Percentiles rank a stretch among this genome's conserved stretches.
phyloP scores from a whole-genome alignment of 1,284 basidiomycete genomes.

The Leccinum solheimii region DNA sequence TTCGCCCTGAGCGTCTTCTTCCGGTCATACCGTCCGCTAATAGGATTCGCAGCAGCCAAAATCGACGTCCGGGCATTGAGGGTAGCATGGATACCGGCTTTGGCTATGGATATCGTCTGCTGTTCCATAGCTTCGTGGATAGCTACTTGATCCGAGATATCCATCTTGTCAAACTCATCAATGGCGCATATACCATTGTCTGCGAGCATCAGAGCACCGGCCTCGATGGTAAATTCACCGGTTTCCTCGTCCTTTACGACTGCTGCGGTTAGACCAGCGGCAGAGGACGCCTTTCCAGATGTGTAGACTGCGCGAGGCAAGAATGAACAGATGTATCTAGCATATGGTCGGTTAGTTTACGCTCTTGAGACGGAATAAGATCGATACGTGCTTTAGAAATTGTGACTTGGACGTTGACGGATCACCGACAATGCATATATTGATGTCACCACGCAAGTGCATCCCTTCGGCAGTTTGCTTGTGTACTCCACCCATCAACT shows the following conservation, averaged over 20 bases:
- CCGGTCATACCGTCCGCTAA: conserved; percentile 95
- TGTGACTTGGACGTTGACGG: conserved; percentile 98
- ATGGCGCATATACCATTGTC: conserved; percentile 99
- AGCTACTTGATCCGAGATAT: conserved; percentile 96
- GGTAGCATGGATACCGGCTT: conserved; percentile 98
- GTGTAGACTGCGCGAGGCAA: conserved; percentile 98
- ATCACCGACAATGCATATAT: conserved; percentile 98
- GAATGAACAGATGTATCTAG: conserved; percentile 98
- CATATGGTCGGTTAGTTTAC: not conserved
- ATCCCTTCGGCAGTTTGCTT: conserved; percentile 97
- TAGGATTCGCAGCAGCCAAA: conserved; percentile 96
- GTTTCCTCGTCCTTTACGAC: conserved; percentile 99
- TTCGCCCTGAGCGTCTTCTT: conserved; percentile 95
- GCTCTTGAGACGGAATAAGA: not conserved
- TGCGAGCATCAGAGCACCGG: conserved; percentile 97
- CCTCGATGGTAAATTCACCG: conserved; percentile 99
- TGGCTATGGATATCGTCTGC: conserved; percentile 99
- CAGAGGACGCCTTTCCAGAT: conserved; percentile 97
- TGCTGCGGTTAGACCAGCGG: conserved; percentile 97
- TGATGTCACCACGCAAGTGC: conserved; percentile 96
- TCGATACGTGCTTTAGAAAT: conserved; percentile 83
- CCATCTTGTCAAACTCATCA: conserved; percentile 99
- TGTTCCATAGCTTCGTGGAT: conserved; percentile 99
- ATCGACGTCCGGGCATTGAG: conserved; percentile 98
- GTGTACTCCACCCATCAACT: conserved; percentile 99